Conservation (phyloP, 768 basidiomycete species). For the Cubamyces sp. region DNA sequence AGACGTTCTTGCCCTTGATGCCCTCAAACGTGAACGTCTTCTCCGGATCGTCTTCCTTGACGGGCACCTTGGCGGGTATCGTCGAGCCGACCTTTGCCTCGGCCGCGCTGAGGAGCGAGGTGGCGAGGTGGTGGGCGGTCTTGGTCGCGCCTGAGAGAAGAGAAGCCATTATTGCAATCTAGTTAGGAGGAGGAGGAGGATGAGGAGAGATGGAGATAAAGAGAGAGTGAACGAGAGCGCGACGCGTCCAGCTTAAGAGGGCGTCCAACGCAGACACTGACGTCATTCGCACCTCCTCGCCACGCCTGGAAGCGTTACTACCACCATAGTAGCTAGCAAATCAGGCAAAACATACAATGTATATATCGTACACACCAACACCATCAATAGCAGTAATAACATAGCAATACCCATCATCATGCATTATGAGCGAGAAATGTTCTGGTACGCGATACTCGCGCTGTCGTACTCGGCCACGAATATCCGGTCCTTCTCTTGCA, state of each 20-base stretch:
- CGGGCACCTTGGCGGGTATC: constrained; percentile 49
- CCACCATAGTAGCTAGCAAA: neutral
- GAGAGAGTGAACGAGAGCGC: neutral
- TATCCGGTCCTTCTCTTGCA: constrained; percentile 68
- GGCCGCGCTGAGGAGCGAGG: constrained; percentile 50
- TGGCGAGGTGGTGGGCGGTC: constrained; percentile 57
- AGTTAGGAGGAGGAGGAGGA: neutral
- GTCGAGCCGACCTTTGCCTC: constrained; percentile 51
- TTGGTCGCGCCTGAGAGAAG: constrained; percentile 49
- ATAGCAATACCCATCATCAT: constrained; percentile 3
- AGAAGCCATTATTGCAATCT: constrained; percentile 49
- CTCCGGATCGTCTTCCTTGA: constrained; percentile 65
- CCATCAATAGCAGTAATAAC: neutral
- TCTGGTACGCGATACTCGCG: constrained; percentile 79
- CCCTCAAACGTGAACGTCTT: constrained; percentile 43
- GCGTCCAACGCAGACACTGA: constrained; percentile 1
- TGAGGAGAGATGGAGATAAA: neutral
- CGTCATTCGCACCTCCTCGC: constrained; percentile 12
- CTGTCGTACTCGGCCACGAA: constrained; percentile 83
- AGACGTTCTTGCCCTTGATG: constrained; percentile 62
- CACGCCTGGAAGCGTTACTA: neutral
- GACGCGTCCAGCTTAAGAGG: neutral
- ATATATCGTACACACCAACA: constrained; percentile 8
- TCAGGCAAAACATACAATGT: neutral
- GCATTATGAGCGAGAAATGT: constrained; percentile 70